Evolutionary conservation across 129 eudicot genomes (phyloP).

Genomic region (Helianthus tuberosus): DNA sequence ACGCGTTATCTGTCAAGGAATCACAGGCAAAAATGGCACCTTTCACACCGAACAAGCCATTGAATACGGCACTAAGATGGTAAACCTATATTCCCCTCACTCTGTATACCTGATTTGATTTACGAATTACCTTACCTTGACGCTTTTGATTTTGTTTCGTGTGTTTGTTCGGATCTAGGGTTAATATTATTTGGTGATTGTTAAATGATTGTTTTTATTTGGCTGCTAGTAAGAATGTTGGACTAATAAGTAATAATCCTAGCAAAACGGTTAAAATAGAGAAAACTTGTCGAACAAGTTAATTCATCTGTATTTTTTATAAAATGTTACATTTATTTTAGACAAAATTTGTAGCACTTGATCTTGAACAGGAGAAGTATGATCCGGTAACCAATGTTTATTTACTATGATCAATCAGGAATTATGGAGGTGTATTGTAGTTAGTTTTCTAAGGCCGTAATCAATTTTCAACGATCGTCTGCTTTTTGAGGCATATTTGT

Average conservation of each 20-base stretch:
- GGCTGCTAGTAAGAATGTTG: background rate
- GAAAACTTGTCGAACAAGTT: slow-evolving; percentile 10
- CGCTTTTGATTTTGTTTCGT: slow-evolving; percentile 17
- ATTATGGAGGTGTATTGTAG: background rate
- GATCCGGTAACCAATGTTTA: background rate
- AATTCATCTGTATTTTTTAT: background rate
- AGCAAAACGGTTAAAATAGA: slow-evolving; percentile 2
- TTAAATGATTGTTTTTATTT: slow-evolving; percentile 14
- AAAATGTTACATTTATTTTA: background rate
- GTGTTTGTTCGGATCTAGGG: slow-evolving; percentile 31
- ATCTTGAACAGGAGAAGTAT: background rate
- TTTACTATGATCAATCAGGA: background rate
- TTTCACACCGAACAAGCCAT: slow-evolving; percentile 98
- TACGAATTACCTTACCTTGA: slow-evolving; percentile 6
- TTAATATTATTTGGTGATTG: slow-evolving; percentile 31
- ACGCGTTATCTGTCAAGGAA: slow-evolving; percentile 95
- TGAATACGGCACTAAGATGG: slow-evolving; percentile 98
- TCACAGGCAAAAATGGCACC: slow-evolving; percentile 94
- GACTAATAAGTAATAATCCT: background rate
- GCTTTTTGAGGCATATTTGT: background rate
- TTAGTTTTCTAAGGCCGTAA: background rate
- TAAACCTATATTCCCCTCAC: slow-evolving; percentile 7
- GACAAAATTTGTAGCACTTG: background rate
- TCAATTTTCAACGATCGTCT: background rate
- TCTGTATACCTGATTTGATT: slow-evolving; percentile 7